phyloP scores from a whole-genome alignment of 2,329 filamentous ascomycete species.

The Colletotrichum eremochloae region DNA sequence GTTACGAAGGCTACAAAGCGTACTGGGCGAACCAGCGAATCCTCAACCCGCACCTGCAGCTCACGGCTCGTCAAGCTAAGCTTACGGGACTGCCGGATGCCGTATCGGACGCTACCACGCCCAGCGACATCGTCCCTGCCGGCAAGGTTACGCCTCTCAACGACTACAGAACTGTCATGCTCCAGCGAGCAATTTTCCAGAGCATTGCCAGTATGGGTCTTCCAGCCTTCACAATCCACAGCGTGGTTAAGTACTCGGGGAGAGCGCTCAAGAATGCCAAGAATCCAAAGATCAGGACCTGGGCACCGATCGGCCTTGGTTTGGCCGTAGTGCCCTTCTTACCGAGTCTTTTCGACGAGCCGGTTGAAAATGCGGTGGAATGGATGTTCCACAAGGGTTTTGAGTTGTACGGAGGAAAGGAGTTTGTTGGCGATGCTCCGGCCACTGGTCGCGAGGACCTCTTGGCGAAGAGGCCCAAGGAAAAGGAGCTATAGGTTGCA shows the following conservation, averaged over 20 bases:
- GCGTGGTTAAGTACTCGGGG: slow-evolving; percentile 90
- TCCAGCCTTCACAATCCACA: slow-evolving; percentile 94
- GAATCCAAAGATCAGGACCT: slow-evolving; percentile 82
- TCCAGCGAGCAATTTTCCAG: slow-evolving; percentile 91
- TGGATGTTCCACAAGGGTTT: slow-evolving; percentile 91
- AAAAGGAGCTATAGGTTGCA: slow-evolving; percentile 41
- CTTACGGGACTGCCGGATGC: slow-evolving; percentile 56
- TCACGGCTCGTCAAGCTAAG: slow-evolving; percentile 64
- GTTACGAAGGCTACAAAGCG: slow-evolving; percentile 94
- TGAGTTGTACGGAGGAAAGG: slow-evolving; percentile 74
- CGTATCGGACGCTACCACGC: slow-evolving; percentile 31
- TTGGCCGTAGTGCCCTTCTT: slow-evolving; percentile 84
- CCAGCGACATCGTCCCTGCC: slow-evolving; percentile 45
- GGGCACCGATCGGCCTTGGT: slow-evolving; percentile 90
- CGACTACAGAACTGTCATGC: slow-evolving; percentile 92
- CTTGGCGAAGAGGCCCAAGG: slow-evolving; percentile 52
- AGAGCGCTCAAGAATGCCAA: slow-evolving; percentile 86
- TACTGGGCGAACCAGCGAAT: slow-evolving; percentile 87
- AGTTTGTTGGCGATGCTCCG: slow-evolving; percentile 68
- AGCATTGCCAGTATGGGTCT: slow-evolving; percentile 92
- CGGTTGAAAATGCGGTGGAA: slow-evolving; percentile 92
- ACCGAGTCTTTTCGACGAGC: slow-evolving; percentile 88
- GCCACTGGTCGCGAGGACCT: slow-evolving; percentile 65
- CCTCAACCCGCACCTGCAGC: slow-evolving; percentile 75
- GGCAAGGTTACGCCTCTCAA: slow-evolving; percentile 77